A percentile compares a stretch with the other conserved stretches of the same genome.
phyloP scores from a whole-genome alignment of 1,139 yeast genomes.

The Debaryomyces singareniensis region DNA sequence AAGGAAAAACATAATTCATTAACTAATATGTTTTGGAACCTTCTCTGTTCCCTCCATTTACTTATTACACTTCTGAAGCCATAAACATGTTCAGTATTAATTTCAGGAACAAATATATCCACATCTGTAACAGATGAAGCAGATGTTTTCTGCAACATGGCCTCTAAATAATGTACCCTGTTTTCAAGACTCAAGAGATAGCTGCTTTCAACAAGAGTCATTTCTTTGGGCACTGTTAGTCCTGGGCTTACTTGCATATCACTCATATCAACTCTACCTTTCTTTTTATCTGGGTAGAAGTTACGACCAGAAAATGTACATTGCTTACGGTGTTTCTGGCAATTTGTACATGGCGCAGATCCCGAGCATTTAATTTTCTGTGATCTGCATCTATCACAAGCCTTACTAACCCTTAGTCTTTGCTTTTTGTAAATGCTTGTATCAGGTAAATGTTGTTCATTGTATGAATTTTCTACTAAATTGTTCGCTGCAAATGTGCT shows the following conservation, averaged over 20 bases:
- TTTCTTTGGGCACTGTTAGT: background rate
- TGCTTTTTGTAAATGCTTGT: too few species aligned
- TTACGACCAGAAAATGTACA: conserved; percentile 23
- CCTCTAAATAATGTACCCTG: conserved; percentile 35
- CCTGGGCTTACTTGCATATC: background rate
- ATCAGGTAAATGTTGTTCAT: too few species aligned
- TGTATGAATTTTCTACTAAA: too few species aligned
- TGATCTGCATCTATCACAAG: conserved; percentile 55
- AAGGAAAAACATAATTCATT: conserved; percentile 38
- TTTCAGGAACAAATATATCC: background rate
- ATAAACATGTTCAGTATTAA: background rate
- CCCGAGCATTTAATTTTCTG: conserved; percentile 64
- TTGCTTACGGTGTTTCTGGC: conserved; percentile 36
- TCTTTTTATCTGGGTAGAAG: background rate
- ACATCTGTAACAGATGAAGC: conserved; percentile 11
- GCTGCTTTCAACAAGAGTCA: conserved; percentile 7
- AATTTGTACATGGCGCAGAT: conserved; percentile 46
- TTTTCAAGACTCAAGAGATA: conserved; percentile 33
- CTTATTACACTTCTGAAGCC: conserved; percentile 3
- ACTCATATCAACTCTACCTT: background rate
- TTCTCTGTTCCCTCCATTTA: conserved; percentile 47
- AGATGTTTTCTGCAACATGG: conserved; percentile 18
- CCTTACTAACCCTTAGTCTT: conserved; percentile 46
- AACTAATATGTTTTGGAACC: conserved; percentile 46
- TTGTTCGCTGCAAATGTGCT: too few species aligned